Conservation (phyloP, 2,329 filamentous ascomycete genomes). For the Raffaelea deltoideospora region DNA sequence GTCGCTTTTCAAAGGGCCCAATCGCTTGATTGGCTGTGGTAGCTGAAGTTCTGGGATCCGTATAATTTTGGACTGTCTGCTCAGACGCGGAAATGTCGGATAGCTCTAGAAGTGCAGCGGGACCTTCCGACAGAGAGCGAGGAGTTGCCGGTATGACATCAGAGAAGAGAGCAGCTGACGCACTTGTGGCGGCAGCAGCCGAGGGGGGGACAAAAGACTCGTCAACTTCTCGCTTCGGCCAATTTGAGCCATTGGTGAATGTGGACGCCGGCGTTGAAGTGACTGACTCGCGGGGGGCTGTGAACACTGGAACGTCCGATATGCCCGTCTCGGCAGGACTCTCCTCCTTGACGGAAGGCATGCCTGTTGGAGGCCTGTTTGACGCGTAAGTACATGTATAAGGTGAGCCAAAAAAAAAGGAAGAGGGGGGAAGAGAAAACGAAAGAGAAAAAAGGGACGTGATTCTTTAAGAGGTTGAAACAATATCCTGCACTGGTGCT, state of each 20-base stretch:
- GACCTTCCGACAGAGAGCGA: no score
- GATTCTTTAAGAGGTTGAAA: background rate
- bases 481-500: no score
- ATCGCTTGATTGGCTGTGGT: no score
- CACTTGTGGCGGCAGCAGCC: conserved; percentile 3
- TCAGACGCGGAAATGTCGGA: no score
- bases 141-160: conserved; percentile 2
- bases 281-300: conserved; percentile 3
- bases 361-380: conserved; percentile 3
- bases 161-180: conserved; percentile 1
- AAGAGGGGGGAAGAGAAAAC: background rate
- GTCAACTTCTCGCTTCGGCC: conserved; percentile 3
- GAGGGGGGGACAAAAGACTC: no score
- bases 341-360: conserved; percentile 8
- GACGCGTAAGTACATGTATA: conserved; percentile 7
- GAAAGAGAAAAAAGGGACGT: background rate
- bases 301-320: conserved; percentile 5
- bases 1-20: no score
- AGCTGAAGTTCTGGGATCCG: no score
- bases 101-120: no score
- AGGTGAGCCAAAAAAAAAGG: background rate
- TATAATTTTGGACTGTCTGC: no score
- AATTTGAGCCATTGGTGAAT: conserved; percentile 3
- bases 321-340: conserved; percentile 6
- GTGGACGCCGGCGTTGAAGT: conserved; percentile 5